Base-by-base conservation (phyloP, 139 green algal species). In the Haematococcus lacustris region DNA sequence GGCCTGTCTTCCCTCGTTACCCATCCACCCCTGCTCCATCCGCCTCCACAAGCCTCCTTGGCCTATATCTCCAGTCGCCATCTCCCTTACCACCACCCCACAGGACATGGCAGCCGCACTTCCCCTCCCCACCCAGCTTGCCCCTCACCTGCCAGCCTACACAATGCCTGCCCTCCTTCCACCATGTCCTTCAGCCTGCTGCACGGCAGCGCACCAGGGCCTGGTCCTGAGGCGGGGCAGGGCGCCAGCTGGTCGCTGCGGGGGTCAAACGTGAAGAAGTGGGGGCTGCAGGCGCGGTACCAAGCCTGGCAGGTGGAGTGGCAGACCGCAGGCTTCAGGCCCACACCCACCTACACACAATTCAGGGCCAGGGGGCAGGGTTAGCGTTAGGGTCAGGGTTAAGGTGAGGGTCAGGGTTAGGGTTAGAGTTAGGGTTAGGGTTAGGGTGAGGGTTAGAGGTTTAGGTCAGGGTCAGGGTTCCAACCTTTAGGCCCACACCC, bases 231-330 rank as follows among this genome's bases (percentile, higher is more conserved):
- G 28, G 63, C 64, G 2, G 33, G 63, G 25, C 62, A 66, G 59
- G 28, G 51, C 71, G n/a, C 33, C 66, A 57, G 23, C 66, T 28
- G 6, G 25, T 34, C 38, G 33, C 65, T 23, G 57, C 4, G 47
- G 51, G 28, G 25, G 23, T 71, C 57, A 32, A 74, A 78, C 25
- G 67, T 67, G 59, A 71, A 78, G 67, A 65, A 78, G 57, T 74
- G 40, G 40, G 70, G 34, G 1, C 1, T 4, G 34, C 73, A 78
- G 0, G 73, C 73, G 5, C 40, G 34, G 2, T 66, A 66, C 73
- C 73, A 78, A 1, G 21, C 38, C 13, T 70, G 39, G 60, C 73
- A 78, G 1, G 66, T 65, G 73, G 6, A 1, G 9, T 26, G 33
- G 34, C 73, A 78, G 17, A 78, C 73, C 1, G 33, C 4, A 0